Conservation (phyloP, 2,329 filamentous ascomycete genomes). For the Podosphaera leucotricha region DNA sequence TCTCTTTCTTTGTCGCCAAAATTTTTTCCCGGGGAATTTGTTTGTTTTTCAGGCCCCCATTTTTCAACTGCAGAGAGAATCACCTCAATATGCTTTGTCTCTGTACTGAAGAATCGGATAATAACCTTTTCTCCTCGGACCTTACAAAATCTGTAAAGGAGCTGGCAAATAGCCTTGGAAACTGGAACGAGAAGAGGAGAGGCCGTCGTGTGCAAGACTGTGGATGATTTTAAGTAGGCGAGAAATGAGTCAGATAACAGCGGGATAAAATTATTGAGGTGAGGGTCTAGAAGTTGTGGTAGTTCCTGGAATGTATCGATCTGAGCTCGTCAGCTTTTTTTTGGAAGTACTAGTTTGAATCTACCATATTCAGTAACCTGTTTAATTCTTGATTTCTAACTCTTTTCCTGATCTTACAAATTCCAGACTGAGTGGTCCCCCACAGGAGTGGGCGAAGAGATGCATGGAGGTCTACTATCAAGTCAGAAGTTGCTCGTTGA, state of each 20-base stretch:
- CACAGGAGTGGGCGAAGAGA: conserved; percentile 28
- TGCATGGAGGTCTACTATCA: conserved; percentile 32
- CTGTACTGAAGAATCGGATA: conserved; percentile 72
- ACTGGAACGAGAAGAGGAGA: conserved; percentile 12
- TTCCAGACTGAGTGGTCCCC: conserved; percentile 24
- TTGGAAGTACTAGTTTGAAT: neutral
- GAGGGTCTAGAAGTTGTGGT: conserved; percentile 73
- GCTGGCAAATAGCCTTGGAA: conserved; percentile 42
- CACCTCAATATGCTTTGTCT: conserved; percentile 62
- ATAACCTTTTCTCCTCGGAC: conserved; percentile 85
- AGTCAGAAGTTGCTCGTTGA: conserved; percentile 33
- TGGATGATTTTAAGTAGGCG: conserved; percentile 30
- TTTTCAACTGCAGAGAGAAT: conserved; percentile 54
- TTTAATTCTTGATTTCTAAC: conserved; percentile 27
- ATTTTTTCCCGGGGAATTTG: neutral
- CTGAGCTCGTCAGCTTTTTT: conserved; percentile 5
- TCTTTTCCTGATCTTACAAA: conserved; percentile 21
- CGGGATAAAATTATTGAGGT: conserved; percentile 54
- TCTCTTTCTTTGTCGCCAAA: neutral
- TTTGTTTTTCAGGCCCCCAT: neutral
- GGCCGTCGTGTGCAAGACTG: conserved; percentile 15
- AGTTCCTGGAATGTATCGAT: conserved; percentile 89
- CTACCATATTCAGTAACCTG: conserved; percentile 24
- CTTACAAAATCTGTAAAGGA: conserved; percentile 85
- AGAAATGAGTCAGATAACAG: conserved; percentile 55